A percentile compares a stretch with the other conserved stretches of the same genome.
Conservation (phyloP, 1,139 yeast species). For the Debaryomyces psychrophilus region DNA sequence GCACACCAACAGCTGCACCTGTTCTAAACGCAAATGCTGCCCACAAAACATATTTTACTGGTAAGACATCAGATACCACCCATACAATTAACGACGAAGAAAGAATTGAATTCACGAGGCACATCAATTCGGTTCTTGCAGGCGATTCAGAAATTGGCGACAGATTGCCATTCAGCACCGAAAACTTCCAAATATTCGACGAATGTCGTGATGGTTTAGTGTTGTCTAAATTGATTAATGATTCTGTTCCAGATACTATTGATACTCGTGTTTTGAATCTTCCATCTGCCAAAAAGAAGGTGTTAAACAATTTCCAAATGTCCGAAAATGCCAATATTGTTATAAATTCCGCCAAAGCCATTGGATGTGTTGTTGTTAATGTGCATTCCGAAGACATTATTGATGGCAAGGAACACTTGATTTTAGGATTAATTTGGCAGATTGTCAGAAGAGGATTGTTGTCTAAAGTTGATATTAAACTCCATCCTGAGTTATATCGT, state of each 20-base stretch:
- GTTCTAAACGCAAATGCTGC: constrained; percentile 53
- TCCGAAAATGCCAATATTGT: constrained; percentile 97
- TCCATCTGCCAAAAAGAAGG: constrained; percentile 73
- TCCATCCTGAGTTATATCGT: constrained; percentile 96
- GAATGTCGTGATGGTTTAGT: constrained; percentile 96
- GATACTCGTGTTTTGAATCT: constrained; percentile 95
- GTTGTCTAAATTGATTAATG: constrained; percentile 89
- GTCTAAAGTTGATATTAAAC: constrained; percentile 91
- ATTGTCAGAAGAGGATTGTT: constrained; percentile 94
- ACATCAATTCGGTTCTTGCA: constrained; percentile 85
- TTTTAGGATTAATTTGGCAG: constrained; percentile 97
- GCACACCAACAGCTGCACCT: constrained; percentile 32
- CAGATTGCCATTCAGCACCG: constrained; percentile 89
- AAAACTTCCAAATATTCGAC: constrained; percentile 92
- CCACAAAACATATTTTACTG: constrained; percentile 80
- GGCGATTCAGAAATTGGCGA: constrained; percentile 90
- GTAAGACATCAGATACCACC: constrained; percentile 85
- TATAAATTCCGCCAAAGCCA: constrained; percentile 96
- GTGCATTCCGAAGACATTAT: constrained; percentile 97
- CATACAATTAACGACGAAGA: constrained; percentile 98
- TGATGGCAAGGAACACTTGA: constrained; percentile 95
- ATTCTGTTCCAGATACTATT: constrained; percentile 96
- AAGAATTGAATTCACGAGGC: constrained; percentile 92
- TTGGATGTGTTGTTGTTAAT: constrained; percentile 96
- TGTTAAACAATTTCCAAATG: constrained; percentile 93